Base-by-base conservation (phyloP, 2,329 filamentous ascomycete genomes). In the Xylariaceae sp. region DNA sequence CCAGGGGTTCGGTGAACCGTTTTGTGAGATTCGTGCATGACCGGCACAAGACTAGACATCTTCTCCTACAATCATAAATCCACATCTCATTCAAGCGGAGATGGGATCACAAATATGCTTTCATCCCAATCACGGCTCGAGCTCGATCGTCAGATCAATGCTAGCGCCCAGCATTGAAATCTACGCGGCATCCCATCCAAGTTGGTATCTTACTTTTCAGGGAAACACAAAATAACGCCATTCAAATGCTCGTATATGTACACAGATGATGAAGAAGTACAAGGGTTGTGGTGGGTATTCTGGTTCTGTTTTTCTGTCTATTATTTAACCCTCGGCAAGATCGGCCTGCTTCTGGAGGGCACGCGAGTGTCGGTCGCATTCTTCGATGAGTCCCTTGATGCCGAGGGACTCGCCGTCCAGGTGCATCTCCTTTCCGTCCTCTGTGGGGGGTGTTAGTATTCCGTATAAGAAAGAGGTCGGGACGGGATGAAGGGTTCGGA, bases 391-490 rank as follows among this genome's bases (percentile, higher is more conserved):
- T 69, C 92, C 89, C 72, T 90, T 89, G 72, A 97, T 92, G 67
- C 87, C 88, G 76, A 92, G 80, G 74, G 88, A 88, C 67, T 90
- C 86, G 66, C 90, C 82, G 72, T 96, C 87, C 45, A 97, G 82
- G 39, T 85, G 85, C 78, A 97, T 84, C 70, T 95, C 88, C 77
- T 93, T 96, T 68, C 94, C 94, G 72, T 97, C 94, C 81, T 96
- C 90, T 95, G 18, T 39, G 10, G n/a, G 37, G 10, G 37, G 50
- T 5, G 44, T n/a, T 1, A 47, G 44, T 47, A 17, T 4, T n/a
- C 11, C 17, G 17, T 52, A 45, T 60, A 18, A 61, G 56, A 44
- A 55, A 35, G 34, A 11, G 45, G 23, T 3, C 10, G 10, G 37
- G 34, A 35, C 13, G n/a, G 7, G 10, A 6, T 39, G 44, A 18